Percentiles rank a stretch among this genome's conserved stretches.
These are phyloP conservation scores for Dendrostoma leiphaemia DNA, from an alignment of 2,329 filamentous ascomycete genomes.

Conservation along the genomic window DNA sequence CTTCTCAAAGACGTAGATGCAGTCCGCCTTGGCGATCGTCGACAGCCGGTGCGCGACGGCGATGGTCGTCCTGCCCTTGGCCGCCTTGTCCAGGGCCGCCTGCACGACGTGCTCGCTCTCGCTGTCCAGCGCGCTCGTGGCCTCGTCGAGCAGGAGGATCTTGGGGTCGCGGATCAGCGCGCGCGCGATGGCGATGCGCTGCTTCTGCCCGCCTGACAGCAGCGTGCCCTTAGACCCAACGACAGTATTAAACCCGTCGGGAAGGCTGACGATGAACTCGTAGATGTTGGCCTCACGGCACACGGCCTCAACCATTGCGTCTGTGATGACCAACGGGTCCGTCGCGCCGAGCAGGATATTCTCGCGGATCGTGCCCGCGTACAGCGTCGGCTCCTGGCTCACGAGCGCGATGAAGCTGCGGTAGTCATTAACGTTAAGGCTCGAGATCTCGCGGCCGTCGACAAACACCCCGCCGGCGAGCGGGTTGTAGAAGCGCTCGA, in stretches of 20 bases:
- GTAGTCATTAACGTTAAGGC: constrained; percentile 82
- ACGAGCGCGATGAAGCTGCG: constrained; percentile 82
- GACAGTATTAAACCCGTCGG: constrained; percentile 80
- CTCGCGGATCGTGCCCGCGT: constrained; percentile 86
- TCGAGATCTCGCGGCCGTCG: constrained; percentile 78
- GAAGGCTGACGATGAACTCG: constrained; percentile 83
- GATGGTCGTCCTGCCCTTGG: constrained; percentile 84
- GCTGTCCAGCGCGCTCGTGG: constrained; percentile 73
- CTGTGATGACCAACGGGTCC: constrained; percentile 59
- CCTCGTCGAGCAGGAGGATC: constrained; percentile 75
- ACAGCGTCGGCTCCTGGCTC: constrained; percentile 90
- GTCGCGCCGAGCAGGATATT: constrained; percentile 82
- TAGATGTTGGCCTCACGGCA: constrained; percentile 92
- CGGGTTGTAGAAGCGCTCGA: constrained; percentile 95
- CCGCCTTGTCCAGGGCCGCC: constrained; percentile 75
- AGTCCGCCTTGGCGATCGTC: constrained; percentile 91
- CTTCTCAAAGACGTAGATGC: constrained; percentile 96
- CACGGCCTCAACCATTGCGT: constrained; percentile 71
- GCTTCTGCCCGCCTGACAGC: constrained; percentile 88
- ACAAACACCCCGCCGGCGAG: constrained; percentile 76
- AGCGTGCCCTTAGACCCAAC: constrained; percentile 86
- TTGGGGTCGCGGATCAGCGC: constrained; percentile 89
- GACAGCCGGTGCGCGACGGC: constrained; percentile 89
- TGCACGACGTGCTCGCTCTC: constrained; percentile 80
- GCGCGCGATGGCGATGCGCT: constrained; percentile 89